Evolutionary conservation across 2,329 filamentous ascomycete genomes (phyloP), one percentile per base, ranked within the genome.

Genomic region (Trichoderma koningii): DNA sequence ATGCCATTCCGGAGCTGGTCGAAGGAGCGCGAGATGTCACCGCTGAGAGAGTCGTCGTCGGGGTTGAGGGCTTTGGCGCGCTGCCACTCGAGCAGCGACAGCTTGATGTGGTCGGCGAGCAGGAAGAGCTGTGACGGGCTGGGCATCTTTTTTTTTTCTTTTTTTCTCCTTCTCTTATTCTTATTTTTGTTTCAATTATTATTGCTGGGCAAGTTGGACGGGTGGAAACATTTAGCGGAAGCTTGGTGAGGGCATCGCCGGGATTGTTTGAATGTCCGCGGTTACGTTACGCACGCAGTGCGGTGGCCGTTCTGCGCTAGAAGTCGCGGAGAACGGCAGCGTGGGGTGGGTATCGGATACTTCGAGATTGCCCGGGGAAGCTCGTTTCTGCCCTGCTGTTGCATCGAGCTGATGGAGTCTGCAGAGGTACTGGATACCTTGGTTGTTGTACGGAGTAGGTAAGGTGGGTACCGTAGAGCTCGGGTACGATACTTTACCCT

Each of bases 91-190:
- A 98, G 87, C 17, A 99, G 85, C 15, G 93, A 97, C 67, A 98
- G 87, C 79, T 98, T 97, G 83, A 98, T 91, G 78, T 98, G 94
- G 80, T 99, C 95, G 73, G 93, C 92, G 65, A 98, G 87, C 62
- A 98, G 89, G 76, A 93, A 92, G 70, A 98, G 89, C 77, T 97
- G 93, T 73, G 87, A 88, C 45, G 85, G 78, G 70, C 84, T 88
- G 47, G 76, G 74, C 76, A 78, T 78, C 14, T 38, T 38, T 1
- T 38, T 1, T 34, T 10, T 34, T 10, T 10, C 7, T 10, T 10
- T 2, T 10, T 10, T 34, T 9, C 9, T 34, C 17, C 28, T 78
- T 34, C 9, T 34, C 7, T 34, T 38, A 4, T 14, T 14, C 10
- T 38, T 3, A 2, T 38, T 14, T 38, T 10, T 38, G 12, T 14